Evolutionary conservation across 2,329 filamentous ascomycete genomes (phyloP).

Genomic region (Pseudonectria buxi): DNA sequence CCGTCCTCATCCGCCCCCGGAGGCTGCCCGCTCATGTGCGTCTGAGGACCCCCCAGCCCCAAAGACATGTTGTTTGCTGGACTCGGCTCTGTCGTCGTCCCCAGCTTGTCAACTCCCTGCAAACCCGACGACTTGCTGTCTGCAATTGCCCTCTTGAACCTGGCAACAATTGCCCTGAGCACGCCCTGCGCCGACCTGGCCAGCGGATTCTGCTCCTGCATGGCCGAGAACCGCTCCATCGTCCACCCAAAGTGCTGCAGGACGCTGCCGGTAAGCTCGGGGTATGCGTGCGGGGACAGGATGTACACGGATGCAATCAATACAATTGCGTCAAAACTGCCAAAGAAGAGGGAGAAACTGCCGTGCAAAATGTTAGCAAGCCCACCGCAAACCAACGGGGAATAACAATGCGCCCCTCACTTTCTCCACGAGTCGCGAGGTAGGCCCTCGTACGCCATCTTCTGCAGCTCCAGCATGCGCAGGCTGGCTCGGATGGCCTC

Average conservation of each 20-base stretch:
- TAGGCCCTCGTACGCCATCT: slow-evolving; percentile 41
- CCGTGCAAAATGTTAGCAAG: background rate
- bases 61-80: too few species aligned
- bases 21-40: too few species aligned
- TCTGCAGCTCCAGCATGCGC: slow-evolving; percentile 49
- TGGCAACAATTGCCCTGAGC: slow-evolving; percentile 46
- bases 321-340: slow-evolving; percentile 58
- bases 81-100: too few species aligned
- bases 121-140: too few species aligned
- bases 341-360: slow-evolving; percentile 52
- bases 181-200: slow-evolving; percentile 49
- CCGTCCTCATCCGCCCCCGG: too few species aligned
- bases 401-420: slow-evolving; percentile 18
- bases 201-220: slow-evolving; percentile 46
- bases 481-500: slow-evolving; percentile 51
- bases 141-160: slow-evolving; percentile 41
- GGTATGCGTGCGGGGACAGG: slow-evolving; percentile 50
- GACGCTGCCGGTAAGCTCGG: slow-evolving; percentile 38
- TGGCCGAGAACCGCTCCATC: slow-evolving; percentile 50
- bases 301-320: slow-evolving; percentile 56
- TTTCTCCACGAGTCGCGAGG: slow-evolving; percentile 43
- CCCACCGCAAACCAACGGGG: too few species aligned
- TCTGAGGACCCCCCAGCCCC: too few species aligned
- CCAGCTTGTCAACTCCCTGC: too few species aligned
- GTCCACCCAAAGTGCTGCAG: slow-evolving; percentile 54